Percentiles rank a stretch among this genome's conserved stretches.
Conservation (phyloP, 2,329 filamentous ascomycete species). For the Neofusicoccum laricinum region DNA sequence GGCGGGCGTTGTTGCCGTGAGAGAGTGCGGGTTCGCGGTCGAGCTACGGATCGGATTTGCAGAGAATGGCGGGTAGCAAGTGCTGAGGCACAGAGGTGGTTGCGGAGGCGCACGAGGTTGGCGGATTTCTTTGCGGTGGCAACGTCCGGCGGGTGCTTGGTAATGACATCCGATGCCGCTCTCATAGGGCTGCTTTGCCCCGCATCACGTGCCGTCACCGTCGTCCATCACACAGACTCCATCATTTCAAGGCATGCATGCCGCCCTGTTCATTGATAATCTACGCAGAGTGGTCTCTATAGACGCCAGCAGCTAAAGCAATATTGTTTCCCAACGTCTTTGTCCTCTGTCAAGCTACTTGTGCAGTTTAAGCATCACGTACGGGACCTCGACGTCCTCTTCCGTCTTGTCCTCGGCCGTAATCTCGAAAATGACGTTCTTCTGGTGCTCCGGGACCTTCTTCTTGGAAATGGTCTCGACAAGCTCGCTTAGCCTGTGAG, state of each 20-base stretch:
- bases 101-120: not conserved
- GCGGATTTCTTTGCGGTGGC: slow-evolving; percentile 15
- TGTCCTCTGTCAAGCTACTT: slow-evolving; percentile 30
- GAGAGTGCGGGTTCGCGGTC: too few species aligned
- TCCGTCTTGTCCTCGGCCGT: slow-evolving; percentile 84
- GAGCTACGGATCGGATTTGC: too few species aligned
- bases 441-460: slow-evolving; percentile 83
- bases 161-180: slow-evolving; percentile 16
- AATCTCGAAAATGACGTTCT: slow-evolving; percentile 94
- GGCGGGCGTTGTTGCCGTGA: too few species aligned
- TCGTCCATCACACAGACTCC: not conserved
- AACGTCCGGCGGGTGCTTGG: slow-evolving; percentile 10
- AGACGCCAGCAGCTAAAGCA: not conserved
- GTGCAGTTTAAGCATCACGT: slow-evolving; percentile 81
- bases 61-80: not conserved
- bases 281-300: slow-evolving; percentile 9
- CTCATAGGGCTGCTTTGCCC: slow-evolving; percentile 12
- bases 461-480: slow-evolving; percentile 91
- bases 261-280: not conserved
- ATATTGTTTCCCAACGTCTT: not conserved
- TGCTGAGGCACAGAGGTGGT: slow-evolving; percentile 14
- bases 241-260: not conserved
- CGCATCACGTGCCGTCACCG: slow-evolving; percentile 6
- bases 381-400: slow-evolving; percentile 95
- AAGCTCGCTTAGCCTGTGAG: slow-evolving; percentile 74